phyloP scores from a whole-genome alignment of 306 rosid species.

The Ammopiptanthus mongolicus region DNA sequence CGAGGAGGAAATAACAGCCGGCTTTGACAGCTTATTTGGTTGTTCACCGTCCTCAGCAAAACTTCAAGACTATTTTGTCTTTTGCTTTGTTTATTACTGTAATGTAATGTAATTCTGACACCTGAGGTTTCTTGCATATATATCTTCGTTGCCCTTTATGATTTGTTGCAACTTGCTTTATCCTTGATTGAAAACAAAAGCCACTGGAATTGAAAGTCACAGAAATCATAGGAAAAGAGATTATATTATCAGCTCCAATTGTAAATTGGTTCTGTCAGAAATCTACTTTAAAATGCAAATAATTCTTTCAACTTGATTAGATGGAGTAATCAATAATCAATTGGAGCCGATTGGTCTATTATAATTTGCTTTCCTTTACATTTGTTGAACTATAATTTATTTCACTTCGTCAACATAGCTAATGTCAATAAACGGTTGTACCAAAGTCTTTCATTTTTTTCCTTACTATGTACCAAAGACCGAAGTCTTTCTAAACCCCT shows the following conservation, averaged over 20 bases:
- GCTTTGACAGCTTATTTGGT: background rate
- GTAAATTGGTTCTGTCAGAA: background rate
- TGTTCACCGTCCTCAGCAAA: conserved; percentile 29
- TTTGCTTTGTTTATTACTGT: conserved; percentile 14
- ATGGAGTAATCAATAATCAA: background rate
- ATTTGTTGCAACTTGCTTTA: background rate
- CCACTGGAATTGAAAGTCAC: background rate
- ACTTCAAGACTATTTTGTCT: conserved; percentile 18
- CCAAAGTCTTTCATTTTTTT: background rate
- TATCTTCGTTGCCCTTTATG: conserved; percentile 3
- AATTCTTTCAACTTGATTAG: background rate
- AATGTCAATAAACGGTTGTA: background rate
- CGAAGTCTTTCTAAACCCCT: no score
- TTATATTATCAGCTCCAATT: background rate
- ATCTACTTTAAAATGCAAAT: background rate
- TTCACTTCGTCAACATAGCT: background rate
- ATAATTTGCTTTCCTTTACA: background rate
- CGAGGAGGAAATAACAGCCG: conserved; percentile 5
- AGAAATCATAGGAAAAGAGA: background rate
- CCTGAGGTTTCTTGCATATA: background rate
- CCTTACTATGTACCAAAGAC: no score
- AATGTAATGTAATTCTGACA: background rate
- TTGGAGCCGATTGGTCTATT: background rate
- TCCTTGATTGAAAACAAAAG: background rate
- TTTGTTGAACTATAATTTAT: background rate